phyloP scores from a whole-genome alignment of 2,329 filamentous ascomycete genomes.

The Colletotrichum graminicola region DNA sequence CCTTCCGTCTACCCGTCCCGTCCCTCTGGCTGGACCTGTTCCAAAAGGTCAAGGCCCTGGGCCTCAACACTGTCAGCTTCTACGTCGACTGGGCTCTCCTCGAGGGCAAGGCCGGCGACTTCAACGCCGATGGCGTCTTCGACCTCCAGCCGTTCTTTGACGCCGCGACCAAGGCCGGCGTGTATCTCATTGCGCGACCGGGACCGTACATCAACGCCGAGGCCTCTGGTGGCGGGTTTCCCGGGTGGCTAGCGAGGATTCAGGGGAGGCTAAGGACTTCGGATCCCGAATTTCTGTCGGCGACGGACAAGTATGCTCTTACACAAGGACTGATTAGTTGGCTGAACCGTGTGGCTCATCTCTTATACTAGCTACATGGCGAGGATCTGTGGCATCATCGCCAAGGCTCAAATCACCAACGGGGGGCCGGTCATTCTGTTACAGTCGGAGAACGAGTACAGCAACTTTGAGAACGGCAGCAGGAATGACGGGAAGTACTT shows the following conservation, averaged over 20 bases:
- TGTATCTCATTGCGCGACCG: constrained; percentile 80
- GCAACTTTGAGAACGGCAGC: constrained; percentile 57
- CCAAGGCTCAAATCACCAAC: constrained; percentile 83
- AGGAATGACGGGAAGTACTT: constrained; percentile 76
- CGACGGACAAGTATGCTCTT: constrained; percentile 71
- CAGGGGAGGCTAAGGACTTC: constrained; percentile 73
- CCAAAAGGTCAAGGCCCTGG: constrained; percentile 84
- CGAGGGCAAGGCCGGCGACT: constrained; percentile 79
- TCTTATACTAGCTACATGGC: constrained; percentile 64
- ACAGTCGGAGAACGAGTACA: constrained; percentile 88
- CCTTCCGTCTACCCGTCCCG: constrained; percentile 66
- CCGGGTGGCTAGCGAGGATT: constrained; percentile 82
- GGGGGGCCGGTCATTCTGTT: constrained; percentile 83
- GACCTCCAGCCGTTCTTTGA: constrained; percentile 81
- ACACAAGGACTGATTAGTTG: not conserved
- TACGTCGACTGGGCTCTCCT: constrained; percentile 84
- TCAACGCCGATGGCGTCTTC: constrained; percentile 78
- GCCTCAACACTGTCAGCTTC: constrained; percentile 84
- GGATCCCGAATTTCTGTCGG: constrained; percentile 70
- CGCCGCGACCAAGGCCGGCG: constrained; percentile 77
- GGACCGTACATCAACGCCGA: constrained; percentile 87
- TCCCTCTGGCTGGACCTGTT: constrained; percentile 76
- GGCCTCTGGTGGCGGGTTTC: constrained; percentile 80
- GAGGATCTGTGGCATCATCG: constrained; percentile 66
- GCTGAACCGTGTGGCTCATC: not conserved